Percentiles rank a stretch among this genome's conserved stretches.
phyloP scores from a whole-genome alignment of 768 basidiomycete genomes.

The Pulveroboletus sp. region DNA sequence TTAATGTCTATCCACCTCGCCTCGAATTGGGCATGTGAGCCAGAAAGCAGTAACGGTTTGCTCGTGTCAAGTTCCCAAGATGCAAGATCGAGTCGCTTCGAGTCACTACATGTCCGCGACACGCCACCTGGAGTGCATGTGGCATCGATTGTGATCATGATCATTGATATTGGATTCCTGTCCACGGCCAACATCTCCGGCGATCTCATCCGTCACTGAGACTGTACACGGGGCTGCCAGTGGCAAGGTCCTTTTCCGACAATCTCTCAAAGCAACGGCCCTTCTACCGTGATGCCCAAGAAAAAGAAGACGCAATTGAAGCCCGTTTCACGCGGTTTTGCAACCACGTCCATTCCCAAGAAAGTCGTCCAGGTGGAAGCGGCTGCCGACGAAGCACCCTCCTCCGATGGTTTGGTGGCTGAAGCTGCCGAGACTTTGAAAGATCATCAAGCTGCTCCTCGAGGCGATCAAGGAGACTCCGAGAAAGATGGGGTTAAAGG shows the following conservation, averaged over 20 bases:
- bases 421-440: constrained; percentile 5
- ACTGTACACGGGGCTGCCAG: background rate
- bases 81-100: background rate
- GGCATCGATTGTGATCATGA: background rate
- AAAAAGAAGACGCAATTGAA: constrained; percentile 83
- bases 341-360: constrained; percentile 80
- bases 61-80: background rate
- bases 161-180: too few relatives aligned
- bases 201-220: background rate
- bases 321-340: constrained; percentile 70
- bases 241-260: too few relatives aligned
- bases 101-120: background rate
- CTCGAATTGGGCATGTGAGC: too few relatives aligned
- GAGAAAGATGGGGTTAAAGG: constrained; percentile 37
- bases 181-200: background rate
- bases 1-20: constrained; percentile 19
- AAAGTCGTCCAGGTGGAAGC: constrained; percentile 43
- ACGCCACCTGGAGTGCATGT: background rate
- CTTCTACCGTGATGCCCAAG: constrained; percentile 54
- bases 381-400: constrained; percentile 3
- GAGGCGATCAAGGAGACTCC: constrained; percentile 6
- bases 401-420: constrained; percentile 3
- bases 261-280: background rate
- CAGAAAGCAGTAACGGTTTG: too few relatives aligned
- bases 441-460: constrained; percentile 3